Conservation (phyloP, 352 stramenopile genomes). For the Pythium grandisporangium region DNA sequence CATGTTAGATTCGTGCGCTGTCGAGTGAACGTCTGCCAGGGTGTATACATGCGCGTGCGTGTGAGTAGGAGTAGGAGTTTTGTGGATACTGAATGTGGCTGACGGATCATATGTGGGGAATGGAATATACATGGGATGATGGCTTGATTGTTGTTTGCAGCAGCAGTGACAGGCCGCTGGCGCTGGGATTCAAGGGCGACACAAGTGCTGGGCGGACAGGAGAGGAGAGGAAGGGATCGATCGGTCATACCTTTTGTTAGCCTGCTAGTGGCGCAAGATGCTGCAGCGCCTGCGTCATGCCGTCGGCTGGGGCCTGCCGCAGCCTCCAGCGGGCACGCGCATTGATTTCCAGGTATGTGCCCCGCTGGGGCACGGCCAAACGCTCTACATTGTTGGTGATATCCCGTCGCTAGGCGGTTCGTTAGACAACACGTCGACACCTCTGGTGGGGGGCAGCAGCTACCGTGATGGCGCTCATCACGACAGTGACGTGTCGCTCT, state of each 20-base stretch:
- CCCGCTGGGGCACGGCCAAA: constrained; percentile 65
- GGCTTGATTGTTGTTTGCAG: too few species aligned
- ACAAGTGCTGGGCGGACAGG: too few species aligned
- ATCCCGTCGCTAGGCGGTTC: constrained; percentile 57
- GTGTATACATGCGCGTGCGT: too few species aligned
- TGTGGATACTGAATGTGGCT: too few species aligned
- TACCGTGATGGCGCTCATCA: too few species aligned
- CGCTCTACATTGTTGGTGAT: constrained; percentile 74
- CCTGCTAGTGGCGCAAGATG: constrained; percentile 20
- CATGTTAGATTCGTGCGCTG: too few species aligned
- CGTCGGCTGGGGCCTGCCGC: constrained; percentile 58
- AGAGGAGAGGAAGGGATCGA: background rate
- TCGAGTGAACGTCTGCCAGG: too few species aligned
- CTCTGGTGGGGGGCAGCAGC: constrained; percentile 6
- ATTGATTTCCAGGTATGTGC: constrained; percentile 81
- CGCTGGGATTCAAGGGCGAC: too few species aligned
- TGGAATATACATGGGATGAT: too few species aligned
- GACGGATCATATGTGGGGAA: too few species aligned
- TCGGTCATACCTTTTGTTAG: background rate
- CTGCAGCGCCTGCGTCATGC: constrained; percentile 76
- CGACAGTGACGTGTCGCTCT: too few species aligned
- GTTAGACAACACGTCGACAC: constrained; percentile 39
- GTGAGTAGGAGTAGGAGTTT: too few species aligned
- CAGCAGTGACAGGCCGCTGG: background rate
- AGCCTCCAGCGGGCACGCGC: constrained; percentile 46